Base-by-base conservation (phyloP, 495 filamentous ascomycete genomes). In the Saxophila tyrrhenica region DNA sequence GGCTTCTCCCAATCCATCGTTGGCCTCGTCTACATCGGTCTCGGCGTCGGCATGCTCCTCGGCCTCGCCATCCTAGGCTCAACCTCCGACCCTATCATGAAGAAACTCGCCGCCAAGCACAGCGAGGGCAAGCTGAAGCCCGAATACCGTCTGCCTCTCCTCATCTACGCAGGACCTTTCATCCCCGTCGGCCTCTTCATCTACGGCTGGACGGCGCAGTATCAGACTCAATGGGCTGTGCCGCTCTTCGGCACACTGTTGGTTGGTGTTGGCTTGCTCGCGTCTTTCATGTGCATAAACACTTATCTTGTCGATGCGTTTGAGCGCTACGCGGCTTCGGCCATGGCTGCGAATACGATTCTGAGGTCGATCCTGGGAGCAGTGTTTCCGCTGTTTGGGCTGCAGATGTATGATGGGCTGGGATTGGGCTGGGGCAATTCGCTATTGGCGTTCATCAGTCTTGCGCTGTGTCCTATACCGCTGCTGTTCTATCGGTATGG, bases 351-450 rank as follows among this genome's bases (percentile, higher is more conserved):
- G 16, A 71, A 67, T 50, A 69, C 65, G 0, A 62, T 71, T 0
- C 56, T 70, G 22, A 25, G 69, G 5, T 59, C 53, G 10, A 54
- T 67, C 3, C 62, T 70, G 22, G 69, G 67, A 15, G 64, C 67
- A 11, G 52, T 69, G 9, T 57, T 71, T 25, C 68, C 67, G 23
- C 54, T 71, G 1, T 57, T 54, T 42, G 68, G 59, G 2, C 54
- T 67, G 29, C 55, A 60, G 23, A 67, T 70, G 64, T 71, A 69
- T 50, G 54, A 62, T 25, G 55, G 47, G 24, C 52, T 71, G 3
- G 67, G 67, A 0, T 58, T 69, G 1, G 69, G 69, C 1, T 71
- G 69, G 69, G 69, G 67, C 11, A 69, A 71, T 55, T 61, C 55
- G 44, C 44, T 71, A 21, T 35, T 71, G 0, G 69, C 52, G 0